Evolutionary conservation across 2,329 filamentous ascomycete genomes (phyloP).

Genomic region (Pseudopyrenochaeta lycopersici): DNA sequence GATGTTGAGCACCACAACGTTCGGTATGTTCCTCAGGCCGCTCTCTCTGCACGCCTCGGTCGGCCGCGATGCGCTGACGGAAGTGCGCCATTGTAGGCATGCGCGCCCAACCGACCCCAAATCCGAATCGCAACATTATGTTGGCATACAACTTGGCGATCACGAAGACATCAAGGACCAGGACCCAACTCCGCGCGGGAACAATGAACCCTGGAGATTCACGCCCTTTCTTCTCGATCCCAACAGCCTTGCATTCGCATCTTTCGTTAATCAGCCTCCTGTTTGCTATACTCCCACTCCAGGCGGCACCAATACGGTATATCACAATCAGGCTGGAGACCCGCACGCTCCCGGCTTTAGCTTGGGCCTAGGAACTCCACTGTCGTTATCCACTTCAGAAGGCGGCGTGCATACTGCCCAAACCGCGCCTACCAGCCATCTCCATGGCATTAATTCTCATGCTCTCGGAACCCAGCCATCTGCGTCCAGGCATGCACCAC

Average conservation of each 20-base stretch:
- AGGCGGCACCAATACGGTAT: conserved; percentile 80
- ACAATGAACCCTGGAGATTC: conserved; percentile 84
- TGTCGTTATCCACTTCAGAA: conserved; percentile 80
- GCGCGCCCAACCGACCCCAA: no score
- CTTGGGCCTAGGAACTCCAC: conserved; percentile 78
- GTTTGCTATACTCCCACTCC: conserved; percentile 91
- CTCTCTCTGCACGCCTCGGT: no score
- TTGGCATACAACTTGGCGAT: conserved; percentile 57
- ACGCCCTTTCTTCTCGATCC: conserved; percentile 90
- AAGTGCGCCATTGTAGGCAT: no score
- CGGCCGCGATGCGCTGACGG: no score
- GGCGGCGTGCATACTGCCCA: conserved; percentile 68
- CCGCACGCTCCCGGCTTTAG: conserved; percentile 82
- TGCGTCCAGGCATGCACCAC: conserved; percentile 72
- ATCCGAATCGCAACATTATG: no score
- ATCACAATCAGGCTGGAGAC: conserved; percentile 84
- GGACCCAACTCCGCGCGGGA: conserved; percentile 82
- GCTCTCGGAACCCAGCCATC: conserved; percentile 65
- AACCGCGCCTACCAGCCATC: conserved; percentile 57
- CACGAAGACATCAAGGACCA: conserved; percentile 72
- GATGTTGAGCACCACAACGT: no score
- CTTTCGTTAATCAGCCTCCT: conserved; percentile 79
- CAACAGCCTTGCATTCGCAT: conserved; percentile 80
- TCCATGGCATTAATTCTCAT: conserved; percentile 70
- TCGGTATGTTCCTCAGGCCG: no score